A percentile compares a stretch with the other conserved stretches of the same genome.
Evolutionary conservation across 495 filamentous ascomycete genomes (phyloP).

Genomic region (Venustampulla echinocandica): DNA sequence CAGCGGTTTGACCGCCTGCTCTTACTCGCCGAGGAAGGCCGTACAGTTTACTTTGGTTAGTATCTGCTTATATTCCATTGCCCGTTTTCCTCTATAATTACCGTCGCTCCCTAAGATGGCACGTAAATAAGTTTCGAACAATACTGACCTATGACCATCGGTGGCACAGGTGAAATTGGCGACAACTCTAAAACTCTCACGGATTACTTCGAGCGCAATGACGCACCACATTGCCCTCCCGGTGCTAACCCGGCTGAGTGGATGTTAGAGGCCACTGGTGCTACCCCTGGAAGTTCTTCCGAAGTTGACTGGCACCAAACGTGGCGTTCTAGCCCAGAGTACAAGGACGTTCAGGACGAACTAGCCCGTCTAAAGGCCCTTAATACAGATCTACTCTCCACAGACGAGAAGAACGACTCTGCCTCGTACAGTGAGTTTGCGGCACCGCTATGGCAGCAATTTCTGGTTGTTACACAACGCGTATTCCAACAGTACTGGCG

Average conservation of each 20-base stretch:
- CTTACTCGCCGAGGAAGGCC: constrained; percentile 58
- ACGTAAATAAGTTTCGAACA: no score
- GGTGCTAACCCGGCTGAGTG: constrained; percentile 64
- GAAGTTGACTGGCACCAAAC: constrained; percentile 72
- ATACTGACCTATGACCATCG: no score
- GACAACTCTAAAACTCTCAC: constrained; percentile 51
- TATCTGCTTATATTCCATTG: no score
- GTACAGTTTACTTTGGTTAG: constrained; percentile 66
- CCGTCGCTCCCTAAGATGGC: no score
- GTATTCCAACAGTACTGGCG: constrained; percentile 88
- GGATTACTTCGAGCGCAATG: constrained; percentile 56
- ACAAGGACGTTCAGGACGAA: constrained; percentile 54
- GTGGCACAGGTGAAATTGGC: constrained; percentile 52
- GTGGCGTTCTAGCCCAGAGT: constrained; percentile 72
- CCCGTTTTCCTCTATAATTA: no score
- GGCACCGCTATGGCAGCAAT: constrained; percentile 43
- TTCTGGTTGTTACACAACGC: constrained; percentile 45
- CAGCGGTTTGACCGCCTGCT: constrained; percentile 77
- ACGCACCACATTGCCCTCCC: constrained; percentile 25
- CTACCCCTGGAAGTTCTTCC: constrained; percentile 65
- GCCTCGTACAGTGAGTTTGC: constrained; percentile 41
- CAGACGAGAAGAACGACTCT: background rate
- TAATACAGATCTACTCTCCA: constrained; percentile 17
- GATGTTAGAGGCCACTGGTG: constrained; percentile 81
- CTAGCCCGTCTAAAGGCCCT: constrained; percentile 54